Base-by-base conservation (phyloP, 2,329 filamentous ascomycete species). In the Cercospora sp. region DNA sequence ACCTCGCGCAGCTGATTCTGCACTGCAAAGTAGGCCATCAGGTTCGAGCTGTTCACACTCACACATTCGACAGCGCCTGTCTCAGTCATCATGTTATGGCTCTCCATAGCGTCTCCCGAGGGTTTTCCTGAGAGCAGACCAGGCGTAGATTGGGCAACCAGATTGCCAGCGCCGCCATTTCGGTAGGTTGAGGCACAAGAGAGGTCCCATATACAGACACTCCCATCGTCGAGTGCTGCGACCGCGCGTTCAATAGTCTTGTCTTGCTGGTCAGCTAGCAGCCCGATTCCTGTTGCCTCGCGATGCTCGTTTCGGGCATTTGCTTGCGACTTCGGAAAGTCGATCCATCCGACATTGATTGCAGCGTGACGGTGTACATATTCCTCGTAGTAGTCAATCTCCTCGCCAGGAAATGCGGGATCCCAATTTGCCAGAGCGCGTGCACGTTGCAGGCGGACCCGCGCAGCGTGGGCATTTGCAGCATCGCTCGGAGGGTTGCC, bases 331-430 rank as follows among this genome's bases (percentile, higher is more conserved):
- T 75, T 73, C 32, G 90, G 89, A 65, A 87, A 84, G 76, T 93
- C 86, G 51, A 96, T 83, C 94, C 94, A 97, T 74, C 86, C 90
- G 63, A 93, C 83, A 13, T 85, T 85, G n/a, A 93, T 84, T 0
- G 90, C 89, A 0, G 88, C 93, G 79, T 94, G 86, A 37, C 94
- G 86, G 63, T 94, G 92, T 70, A 96, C 90, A 76, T 93, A 97
- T 79, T 97, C 94, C 65, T 91, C 87, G 78, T 97, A 97, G 90
- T 93, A 97, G 60, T 91, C 88, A 21, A 94, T 84, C 49, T 83
- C 83, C 80, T 97, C 93, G 4, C 80, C 82, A 0, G 89, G 87
- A 71, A 90, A 93, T 0, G 87, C 88, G 0, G 92, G 92, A 73
- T 97, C 92, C 93, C 93, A 97, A 73, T 92, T 92, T 4, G 89